Base-by-base conservation (phyloP, 179 eudicot genomes). In the Beta lomatogona region DNA sequence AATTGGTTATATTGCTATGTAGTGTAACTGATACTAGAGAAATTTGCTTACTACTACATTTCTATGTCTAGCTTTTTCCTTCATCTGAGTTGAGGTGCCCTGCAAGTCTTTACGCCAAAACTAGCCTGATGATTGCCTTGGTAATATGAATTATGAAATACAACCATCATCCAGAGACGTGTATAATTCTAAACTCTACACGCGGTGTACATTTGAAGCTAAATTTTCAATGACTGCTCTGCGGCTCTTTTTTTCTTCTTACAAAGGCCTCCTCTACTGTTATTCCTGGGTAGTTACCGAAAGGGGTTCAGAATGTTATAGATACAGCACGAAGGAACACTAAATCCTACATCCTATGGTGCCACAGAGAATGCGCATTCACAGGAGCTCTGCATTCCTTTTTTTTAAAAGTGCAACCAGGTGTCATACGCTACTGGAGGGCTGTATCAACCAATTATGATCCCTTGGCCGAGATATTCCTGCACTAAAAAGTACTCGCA, bases 381-480 rank as follows among this genome's bases (percentile, higher is more conserved):
- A 69, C 14, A 53, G 46, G 18, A 45, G 55, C 60, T 44, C 9
- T 46, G 25, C 46, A 9, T 18, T 60, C 71, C 41, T 36, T 36
- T 36, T 1, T 1, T 1, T 0, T 0, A 36, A 36, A 18, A 65
- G 19, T n/a, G 15, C 14, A 54, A 41, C 18, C 19, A n/a, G 21
- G 70, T 36, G 8, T 6, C 64, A 52, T 71, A 71, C 63, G 80
- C 66, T 21, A 50, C 55, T 79, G 18, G 78, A 64, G 36, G 73
- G 88, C 80, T 77, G 73, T 82, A 85, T 86, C 69, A 79, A 84
- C 6, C 79, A 75, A 48, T 67, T 13, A 65, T 68, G 86, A 81
- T 89, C 93, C 86, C 80, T 91, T 80, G 84, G 87, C 80, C 90
- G 92, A 78, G 91, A 77, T 77, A 88, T 74, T 67, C 95, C 94